Percentiles rank a stretch among this genome's conserved stretches.
Conservation (phyloP, 2,329 filamentous ascomycete species). For the Trichoderma atrobrunneum region DNA sequence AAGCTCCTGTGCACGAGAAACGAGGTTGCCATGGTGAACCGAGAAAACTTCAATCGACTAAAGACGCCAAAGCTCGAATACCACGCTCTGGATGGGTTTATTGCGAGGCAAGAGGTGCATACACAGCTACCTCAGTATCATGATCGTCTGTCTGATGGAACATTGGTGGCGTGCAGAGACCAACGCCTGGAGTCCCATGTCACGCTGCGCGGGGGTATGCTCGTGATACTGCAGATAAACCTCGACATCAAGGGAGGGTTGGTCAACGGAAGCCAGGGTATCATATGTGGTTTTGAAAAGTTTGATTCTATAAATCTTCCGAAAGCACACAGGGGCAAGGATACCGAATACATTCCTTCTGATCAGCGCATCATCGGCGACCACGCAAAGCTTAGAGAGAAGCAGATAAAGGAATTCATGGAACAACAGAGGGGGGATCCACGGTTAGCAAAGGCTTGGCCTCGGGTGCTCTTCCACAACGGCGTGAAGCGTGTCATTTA, state of each 20-base stretch:
- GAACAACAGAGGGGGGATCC: background rate
- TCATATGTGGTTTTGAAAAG: slow-evolving; percentile 25
- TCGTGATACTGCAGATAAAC: slow-evolving; percentile 29
- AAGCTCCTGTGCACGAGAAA: slow-evolving; percentile 11
- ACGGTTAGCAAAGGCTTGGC: slow-evolving; percentile 21
- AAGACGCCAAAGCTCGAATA: background rate
- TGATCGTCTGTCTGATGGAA: slow-evolving; percentile 16
- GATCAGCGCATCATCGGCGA: background rate
- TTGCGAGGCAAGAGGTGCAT: background rate
- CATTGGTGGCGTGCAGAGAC: slow-evolving; percentile 17
- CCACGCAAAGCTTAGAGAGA: background rate
- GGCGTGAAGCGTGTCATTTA: slow-evolving; percentile 44
- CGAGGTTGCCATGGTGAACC: slow-evolving; percentile 11
- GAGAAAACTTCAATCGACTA: background rate
- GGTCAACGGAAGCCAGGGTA: slow-evolving; percentile 30
- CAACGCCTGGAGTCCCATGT: slow-evolving; percentile 23
- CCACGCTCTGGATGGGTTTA: slow-evolving; percentile 11
- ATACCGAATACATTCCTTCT: background rate
- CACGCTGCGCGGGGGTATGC: slow-evolving; percentile 21
- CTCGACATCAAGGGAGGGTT: slow-evolving; percentile 22
- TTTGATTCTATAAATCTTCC: background rate
- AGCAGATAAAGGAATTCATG: background rate
- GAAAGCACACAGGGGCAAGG: background rate
- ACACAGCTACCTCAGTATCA: background rate
- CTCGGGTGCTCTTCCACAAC: slow-evolving; percentile 50